Conservation (phyloP, 148 eudicot species). For the Heliamphora exappendiculata region DNA sequence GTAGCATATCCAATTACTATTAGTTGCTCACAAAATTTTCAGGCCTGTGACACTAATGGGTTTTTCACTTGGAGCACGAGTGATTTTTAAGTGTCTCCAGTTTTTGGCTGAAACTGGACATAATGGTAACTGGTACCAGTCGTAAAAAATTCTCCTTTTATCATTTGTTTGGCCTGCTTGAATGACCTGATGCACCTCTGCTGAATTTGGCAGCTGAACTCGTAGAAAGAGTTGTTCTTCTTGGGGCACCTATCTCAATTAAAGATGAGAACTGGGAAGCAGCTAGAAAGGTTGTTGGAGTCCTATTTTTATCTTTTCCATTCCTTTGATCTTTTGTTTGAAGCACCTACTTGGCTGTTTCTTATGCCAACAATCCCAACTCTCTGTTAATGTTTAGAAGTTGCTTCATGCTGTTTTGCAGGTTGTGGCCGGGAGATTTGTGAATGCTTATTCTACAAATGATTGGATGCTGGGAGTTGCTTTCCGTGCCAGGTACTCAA, state of each 20-base stretch:
- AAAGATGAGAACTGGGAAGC: conserved; percentile 86
- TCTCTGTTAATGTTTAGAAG: conserved; percentile 6
- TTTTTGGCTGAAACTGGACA: conserved; percentile 47
- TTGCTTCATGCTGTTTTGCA: conserved; percentile 27
- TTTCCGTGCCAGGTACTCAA: conserved; percentile 81
- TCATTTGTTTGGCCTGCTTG: not conserved
- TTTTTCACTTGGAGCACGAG: conserved; percentile 96
- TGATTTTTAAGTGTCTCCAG: conserved; percentile 86
- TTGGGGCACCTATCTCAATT: conserved; percentile 81
- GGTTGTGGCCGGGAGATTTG: conserved; percentile 94
- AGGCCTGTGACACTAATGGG: conserved; percentile 99
- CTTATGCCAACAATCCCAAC: not conserved
- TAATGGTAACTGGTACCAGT: conserved; percentile 35
- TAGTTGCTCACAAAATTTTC: conserved; percentile 22
- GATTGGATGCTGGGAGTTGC: conserved; percentile 99
- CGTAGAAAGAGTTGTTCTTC: conserved; percentile 94
- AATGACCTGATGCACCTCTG: conserved; percentile 12
- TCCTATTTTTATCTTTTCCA: not conserved
- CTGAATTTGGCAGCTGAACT: conserved; percentile 52
- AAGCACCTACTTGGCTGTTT: not conserved
- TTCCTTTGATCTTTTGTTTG: not conserved
- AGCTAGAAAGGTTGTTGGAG: conserved; percentile 61
- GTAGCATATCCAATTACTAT: conserved; percentile 9
- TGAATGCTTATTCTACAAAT: conserved; percentile 73
- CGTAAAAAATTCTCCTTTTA: not conserved